Conservation (phyloP, 2,329 filamentous ascomycete species). For the Fusarium humuli region DNA sequence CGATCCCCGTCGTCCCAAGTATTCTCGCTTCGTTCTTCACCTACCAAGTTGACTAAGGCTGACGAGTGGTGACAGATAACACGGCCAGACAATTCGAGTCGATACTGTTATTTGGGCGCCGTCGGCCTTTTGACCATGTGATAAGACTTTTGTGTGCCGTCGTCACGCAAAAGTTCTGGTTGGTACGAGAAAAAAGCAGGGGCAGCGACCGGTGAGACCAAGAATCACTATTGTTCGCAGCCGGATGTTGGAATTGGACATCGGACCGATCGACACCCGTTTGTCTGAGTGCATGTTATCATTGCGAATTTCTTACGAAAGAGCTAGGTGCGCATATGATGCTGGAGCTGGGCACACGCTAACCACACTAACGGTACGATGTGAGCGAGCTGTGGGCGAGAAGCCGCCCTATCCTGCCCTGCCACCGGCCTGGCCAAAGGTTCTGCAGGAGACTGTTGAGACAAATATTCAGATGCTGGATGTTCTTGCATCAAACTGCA, state of each 20-base stretch:
- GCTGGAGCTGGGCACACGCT: conserved; percentile 20
- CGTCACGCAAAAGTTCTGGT: conserved; percentile 46
- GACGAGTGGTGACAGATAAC: conserved; percentile 32
- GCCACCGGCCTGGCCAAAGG: conserved; percentile 10
- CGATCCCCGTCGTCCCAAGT: neutral
- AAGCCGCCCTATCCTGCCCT: neutral
- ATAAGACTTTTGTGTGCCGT: conserved; percentile 41
- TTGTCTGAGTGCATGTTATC: conserved; percentile 24
- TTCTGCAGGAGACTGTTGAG: conserved; percentile 12
- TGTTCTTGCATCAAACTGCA: conserved; percentile 16
- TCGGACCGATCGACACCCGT: conserved; percentile 39
- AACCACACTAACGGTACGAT: conserved; percentile 25
- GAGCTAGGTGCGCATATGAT: conserved; percentile 7
- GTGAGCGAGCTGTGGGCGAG: conserved; percentile 10
- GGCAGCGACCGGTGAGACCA: conserved; percentile 46
- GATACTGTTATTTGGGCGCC: conserved; percentile 4
- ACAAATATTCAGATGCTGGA: neutral
- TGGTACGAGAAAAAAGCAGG: conserved; percentile 41
- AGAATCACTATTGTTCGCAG: conserved; percentile 36
- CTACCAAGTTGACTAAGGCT: conserved; percentile 32
- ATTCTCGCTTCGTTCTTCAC: conserved; percentile 9
- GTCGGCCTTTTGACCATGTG: conserved; percentile 39
- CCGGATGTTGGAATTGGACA: conserved; percentile 22
- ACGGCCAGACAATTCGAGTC: conserved; percentile 1
- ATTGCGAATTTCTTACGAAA: conserved; percentile 14